Evolutionary conservation across 176 grass and related monocot species (phyloP).

Genomic region (Triticum turgidum): DNA sequence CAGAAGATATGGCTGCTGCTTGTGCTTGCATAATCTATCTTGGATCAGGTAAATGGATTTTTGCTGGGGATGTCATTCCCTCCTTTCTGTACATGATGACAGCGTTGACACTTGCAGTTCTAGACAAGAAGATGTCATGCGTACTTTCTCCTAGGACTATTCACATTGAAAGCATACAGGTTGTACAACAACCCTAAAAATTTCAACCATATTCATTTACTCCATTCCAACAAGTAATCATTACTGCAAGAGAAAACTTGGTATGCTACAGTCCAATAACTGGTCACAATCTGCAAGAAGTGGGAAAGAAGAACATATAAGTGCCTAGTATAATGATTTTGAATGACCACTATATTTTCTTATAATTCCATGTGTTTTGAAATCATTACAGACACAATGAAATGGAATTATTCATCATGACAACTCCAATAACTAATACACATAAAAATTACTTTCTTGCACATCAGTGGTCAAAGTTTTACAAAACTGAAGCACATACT

Average conservation of each 20-base stretch:
- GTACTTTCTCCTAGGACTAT: background rate
- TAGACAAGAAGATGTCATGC: constrained; percentile 1
- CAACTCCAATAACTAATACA: background rate
- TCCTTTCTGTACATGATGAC: constrained; percentile 16
- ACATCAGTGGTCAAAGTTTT: background rate
- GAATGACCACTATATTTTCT: background rate
- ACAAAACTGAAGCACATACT: background rate
- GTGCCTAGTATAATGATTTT: background rate
- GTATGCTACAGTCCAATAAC: background rate
- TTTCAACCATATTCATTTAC: background rate
- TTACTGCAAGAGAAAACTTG: background rate
- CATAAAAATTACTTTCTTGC: background rate
- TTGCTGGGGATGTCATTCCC: constrained; percentile 13
- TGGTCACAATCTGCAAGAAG: background rate
- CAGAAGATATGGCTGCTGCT: constrained; percentile 24
- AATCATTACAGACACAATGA: background rate
- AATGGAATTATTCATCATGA: background rate
- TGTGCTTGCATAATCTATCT: constrained; percentile 27
- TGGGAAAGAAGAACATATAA: background rate
- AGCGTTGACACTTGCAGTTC: constrained; percentile 27
- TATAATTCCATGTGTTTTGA: background rate
- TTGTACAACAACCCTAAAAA: background rate
- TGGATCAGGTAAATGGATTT: constrained; percentile 27
- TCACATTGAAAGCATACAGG: constrained; percentile 39
- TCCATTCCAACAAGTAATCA: background rate